phyloP scores from a whole-genome alignment of 2,329 filamentous ascomycete genomes.

The Fusarium sulawesiense region DNA sequence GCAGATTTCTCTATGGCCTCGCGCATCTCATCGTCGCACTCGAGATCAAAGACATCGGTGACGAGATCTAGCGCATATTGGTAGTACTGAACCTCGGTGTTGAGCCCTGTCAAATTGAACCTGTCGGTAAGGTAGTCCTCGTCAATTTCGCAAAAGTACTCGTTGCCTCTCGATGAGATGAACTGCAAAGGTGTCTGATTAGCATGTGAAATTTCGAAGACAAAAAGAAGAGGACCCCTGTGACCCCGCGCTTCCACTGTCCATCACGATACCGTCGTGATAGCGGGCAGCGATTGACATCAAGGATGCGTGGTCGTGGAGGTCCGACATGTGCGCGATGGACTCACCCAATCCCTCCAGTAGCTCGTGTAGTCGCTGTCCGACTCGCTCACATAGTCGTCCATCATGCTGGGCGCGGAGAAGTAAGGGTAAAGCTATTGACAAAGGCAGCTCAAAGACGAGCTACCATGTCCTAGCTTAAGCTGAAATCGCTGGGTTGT shows the following conservation, averaged over 20 bases:
- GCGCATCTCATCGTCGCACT: slow-evolving; percentile 98
- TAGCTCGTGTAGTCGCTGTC: slow-evolving; percentile 99
- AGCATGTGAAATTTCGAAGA: slow-evolving; percentile 19
- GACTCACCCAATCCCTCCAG: slow-evolving; percentile 97
- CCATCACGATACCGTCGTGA: neutral
- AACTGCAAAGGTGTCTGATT: slow-evolving; percentile 69
- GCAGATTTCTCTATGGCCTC: slow-evolving; percentile 98
- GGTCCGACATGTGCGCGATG: neutral
- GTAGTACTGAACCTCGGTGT: slow-evolving; percentile 98
- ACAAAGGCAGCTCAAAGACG: slow-evolving; percentile 40
- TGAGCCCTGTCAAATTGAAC: slow-evolving; percentile 97
- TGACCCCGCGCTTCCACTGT: slow-evolving; percentile 24
- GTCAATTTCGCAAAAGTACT: slow-evolving; percentile 99
- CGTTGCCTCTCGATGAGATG: slow-evolving; percentile 95
- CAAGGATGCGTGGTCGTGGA: slow-evolving; percentile 8
- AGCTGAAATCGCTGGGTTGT: slow-evolving; percentile 6
- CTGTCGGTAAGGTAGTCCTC: slow-evolving; percentile 98
- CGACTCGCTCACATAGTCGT: slow-evolving; percentile 97
- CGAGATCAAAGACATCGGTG: slow-evolving; percentile 97
- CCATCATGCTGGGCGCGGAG: slow-evolving; percentile 69
- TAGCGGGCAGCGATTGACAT: neutral
- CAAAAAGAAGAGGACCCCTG: slow-evolving; percentile 8
- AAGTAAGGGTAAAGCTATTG: slow-evolving; percentile 24
- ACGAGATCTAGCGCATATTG: slow-evolving; percentile 98
- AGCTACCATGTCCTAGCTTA: slow-evolving; percentile 47